Percentiles rank a stretch among this genome's conserved stretches.
Evolutionary conservation across 164 flowering plant genomes (phyloP).

Genomic region (Vitis labrusca): DNA sequence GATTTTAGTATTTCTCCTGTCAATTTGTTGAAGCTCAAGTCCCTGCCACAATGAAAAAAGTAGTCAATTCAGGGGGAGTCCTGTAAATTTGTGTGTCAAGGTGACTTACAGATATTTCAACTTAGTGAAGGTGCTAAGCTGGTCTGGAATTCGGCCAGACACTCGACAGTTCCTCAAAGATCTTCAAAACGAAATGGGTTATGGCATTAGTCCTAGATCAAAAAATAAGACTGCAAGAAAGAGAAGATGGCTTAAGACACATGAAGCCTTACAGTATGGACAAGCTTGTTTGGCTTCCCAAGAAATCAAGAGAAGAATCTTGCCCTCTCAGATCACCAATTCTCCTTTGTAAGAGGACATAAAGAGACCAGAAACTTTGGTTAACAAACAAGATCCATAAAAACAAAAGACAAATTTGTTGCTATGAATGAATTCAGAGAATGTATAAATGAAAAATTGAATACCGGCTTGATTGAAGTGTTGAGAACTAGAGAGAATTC

Average conservation of each 20-base stretch:
- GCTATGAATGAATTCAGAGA: neutral
- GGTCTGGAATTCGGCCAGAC: constrained; percentile 38
- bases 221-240: neutral
- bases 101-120: constrained; percentile 39
- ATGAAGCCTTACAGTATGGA: constrained; percentile 39
- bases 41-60: constrained; percentile 25
- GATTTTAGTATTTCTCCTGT: constrained; percentile 41
- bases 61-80: neutral
- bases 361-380: neutral
- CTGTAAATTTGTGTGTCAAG: neutral
- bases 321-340: constrained; percentile 42
- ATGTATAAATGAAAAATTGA: no score
- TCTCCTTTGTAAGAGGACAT: constrained; percentile 26
- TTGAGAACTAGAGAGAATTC: no score
- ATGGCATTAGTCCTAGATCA: neutral
- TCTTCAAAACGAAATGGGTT: constrained; percentile 16
- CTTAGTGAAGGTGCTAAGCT: constrained; percentile 30
- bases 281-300: constrained; percentile 33
- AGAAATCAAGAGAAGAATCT: constrained; percentile 43
- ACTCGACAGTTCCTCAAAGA: constrained; percentile 40
- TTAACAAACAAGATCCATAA: neutral
- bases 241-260: neutral
- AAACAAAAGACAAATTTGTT: neutral
- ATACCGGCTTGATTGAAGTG: no score
- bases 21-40: constrained; percentile 57